Percentiles rank a stretch among this genome's conserved stretches.
These are phyloP conservation scores for Stramenopiles sp. DNA, from an alignment of 352 stramenopile genomes.

Conservation along the genomic window DNA sequence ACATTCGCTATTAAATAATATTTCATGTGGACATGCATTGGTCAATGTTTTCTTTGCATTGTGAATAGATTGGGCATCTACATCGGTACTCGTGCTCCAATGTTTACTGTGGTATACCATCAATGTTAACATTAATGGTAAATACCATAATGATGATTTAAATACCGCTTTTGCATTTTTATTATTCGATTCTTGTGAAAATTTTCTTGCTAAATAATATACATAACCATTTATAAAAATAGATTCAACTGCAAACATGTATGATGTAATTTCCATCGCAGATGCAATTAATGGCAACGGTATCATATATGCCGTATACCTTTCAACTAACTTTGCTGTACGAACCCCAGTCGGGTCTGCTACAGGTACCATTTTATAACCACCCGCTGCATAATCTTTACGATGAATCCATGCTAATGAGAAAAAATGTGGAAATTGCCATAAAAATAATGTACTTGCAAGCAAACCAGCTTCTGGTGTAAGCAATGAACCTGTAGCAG, in stretches of 20 bases:
- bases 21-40: background rate
- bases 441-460: conserved; percentile 76
- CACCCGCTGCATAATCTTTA: conserved; percentile 61
- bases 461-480: conserved; percentile 45
- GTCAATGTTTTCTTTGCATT: background rate
- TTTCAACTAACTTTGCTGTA: conserved; percentile 67
- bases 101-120: conserved; percentile 90
- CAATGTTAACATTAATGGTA: conserved; percentile 84
- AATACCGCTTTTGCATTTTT: conserved; percentile 89
- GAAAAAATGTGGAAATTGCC: conserved; percentile 99
- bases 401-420: conserved; percentile 86
- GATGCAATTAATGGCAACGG: conserved; percentile 75
- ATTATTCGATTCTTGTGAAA: conserved; percentile 76
- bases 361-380: conserved; percentile 83
- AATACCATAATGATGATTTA: conserved; percentile 86
- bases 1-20: too few species aligned
- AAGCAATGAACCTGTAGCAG: conserved; percentile 59
- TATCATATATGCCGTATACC: conserved; percentile 81
- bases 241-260: conserved; percentile 95
- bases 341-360: conserved; percentile 68
- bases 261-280: conserved; percentile 74
- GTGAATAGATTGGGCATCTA: background rate
- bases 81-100: conserved; percentile 41
- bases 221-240: conserved; percentile 83
- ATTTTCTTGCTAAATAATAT: conserved; percentile 79